Percentiles rank a stretch among this genome's conserved stretches.
phyloP scores from a whole-genome alignment of 441 rosid species.

The Geranium incanum region DNA sequence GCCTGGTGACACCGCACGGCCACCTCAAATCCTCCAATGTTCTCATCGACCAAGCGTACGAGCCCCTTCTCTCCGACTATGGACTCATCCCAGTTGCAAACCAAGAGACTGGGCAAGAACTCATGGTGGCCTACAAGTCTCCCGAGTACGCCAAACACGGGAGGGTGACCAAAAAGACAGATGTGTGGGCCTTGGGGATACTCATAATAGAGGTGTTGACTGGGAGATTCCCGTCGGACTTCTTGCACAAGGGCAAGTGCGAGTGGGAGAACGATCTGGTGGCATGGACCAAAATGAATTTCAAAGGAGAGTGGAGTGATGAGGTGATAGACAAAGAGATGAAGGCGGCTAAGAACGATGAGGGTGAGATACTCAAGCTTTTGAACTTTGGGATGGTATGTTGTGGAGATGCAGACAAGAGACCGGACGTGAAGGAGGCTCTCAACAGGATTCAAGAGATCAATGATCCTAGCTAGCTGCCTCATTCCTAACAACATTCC shows the following conservation, averaged over 20 bases:
- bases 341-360: not conserved
- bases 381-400: conserved; percentile 1
- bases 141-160: not conserved
- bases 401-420: conserved; percentile 9
- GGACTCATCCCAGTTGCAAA: not conserved
- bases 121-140: conserved; percentile 6
- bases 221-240: not conserved
- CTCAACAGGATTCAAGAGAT: not conserved
- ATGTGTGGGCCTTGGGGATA: conserved; percentile 2
- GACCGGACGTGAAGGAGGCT: conserved; percentile 4
- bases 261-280: not conserved
- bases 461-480: not conserved
- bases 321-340: conserved; percentile 3
- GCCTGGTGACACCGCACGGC: conserved; percentile 62
- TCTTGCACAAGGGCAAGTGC: not conserved
- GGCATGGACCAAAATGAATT: not conserved
- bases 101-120: not conserved
- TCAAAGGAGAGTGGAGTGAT: not conserved
- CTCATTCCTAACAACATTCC: not conserved
- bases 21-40: conserved; percentile 93
- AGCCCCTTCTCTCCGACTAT: conserved; percentile 33
- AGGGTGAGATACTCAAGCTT: conserved; percentile 7
- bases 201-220: not conserved
- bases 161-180: conserved; percentile 3
- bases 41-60: conserved; percentile 44